Evolutionary conservation across 768 basidiomycete species (phyloP).

Genomic region (Cantharellus cinnabarinus): DNA sequence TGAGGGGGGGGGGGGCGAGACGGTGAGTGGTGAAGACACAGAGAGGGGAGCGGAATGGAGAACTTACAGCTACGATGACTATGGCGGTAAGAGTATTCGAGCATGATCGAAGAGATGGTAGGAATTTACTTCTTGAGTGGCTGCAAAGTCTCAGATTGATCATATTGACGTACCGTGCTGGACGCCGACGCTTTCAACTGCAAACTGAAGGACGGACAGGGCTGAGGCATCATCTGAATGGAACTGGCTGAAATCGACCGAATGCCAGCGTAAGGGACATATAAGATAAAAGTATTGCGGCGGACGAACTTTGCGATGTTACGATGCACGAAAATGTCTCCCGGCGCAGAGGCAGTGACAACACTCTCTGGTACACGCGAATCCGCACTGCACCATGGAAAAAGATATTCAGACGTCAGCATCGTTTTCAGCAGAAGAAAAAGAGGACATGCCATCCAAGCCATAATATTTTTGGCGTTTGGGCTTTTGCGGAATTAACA

Average conservation of each 20-base stretch:
- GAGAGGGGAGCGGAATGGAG: neutral
- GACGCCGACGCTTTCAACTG: constrained; percentile 46
- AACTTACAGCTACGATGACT: neutral
- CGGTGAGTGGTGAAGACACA: neutral
- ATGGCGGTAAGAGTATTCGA: neutral
- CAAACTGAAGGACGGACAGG: constrained; percentile 53
- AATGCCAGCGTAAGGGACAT: neutral
- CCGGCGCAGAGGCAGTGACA: constrained; percentile 43
- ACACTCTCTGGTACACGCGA: constrained; percentile 70
- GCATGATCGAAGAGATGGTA: neutral
- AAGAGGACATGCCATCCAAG: constrained; percentile 19
- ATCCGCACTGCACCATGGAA: constrained; percentile 46
- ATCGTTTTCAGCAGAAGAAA: neutral
- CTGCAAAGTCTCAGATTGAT: neutral
- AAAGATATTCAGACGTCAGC: constrained; percentile 8
- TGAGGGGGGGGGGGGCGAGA: no score
- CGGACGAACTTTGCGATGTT: constrained; percentile 67
- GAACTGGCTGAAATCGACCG: constrained; percentile 35
- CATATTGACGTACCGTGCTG: constrained; percentile 41
- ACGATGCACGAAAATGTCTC: constrained; percentile 65
- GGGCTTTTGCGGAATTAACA: constrained; percentile 34
- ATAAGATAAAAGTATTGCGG: neutral
- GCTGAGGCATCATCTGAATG: constrained; percentile 50
- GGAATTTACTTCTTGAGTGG: neutral
- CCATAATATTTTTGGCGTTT: constrained; percentile 29